These are phyloP conservation scores for Cladophialophora psammophila DNA, from an alignment of 2,329 filamentous ascomycete genomes.

Conservation along the genomic window DNA sequence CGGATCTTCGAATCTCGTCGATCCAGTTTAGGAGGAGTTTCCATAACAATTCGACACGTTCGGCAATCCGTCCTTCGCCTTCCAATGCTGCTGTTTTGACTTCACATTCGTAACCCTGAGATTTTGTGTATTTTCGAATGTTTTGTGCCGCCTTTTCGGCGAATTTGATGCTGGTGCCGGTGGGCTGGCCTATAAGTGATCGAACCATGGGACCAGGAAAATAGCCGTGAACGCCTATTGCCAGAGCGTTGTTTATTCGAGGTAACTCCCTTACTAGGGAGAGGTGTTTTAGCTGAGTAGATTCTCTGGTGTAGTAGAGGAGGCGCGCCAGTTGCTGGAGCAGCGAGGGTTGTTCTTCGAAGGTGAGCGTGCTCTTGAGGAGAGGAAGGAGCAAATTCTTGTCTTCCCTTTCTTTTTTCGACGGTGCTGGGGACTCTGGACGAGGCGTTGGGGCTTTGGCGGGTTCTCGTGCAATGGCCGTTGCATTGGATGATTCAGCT, in stretches of 20 bases:
- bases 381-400: slow-evolving; percentile 58
- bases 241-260: slow-evolving; percentile 82
- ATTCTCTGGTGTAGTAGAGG: slow-evolving; percentile 62
- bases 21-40: slow-evolving; percentile 94
- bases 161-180: slow-evolving; percentile 92
- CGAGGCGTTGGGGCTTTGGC: slow-evolving; percentile 39
- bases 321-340: slow-evolving; percentile 62
- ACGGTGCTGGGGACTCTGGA: slow-evolving; percentile 36
- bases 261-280: slow-evolving; percentile 72
- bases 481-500: slow-evolving; percentile 39
- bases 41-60: slow-evolving; percentile 92
- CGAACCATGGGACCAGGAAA: slow-evolving; percentile 88
- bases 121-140: slow-evolving; percentile 81
- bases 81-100: slow-evolving; percentile 95
- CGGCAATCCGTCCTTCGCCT: slow-evolving; percentile 89
- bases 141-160: slow-evolving; percentile 84
- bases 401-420: slow-evolving; percentile 42
- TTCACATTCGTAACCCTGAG: slow-evolving; percentile 75
- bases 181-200: slow-evolving; percentile 92
- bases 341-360: slow-evolving; percentile 65
- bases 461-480: slow-evolving; percentile 36
- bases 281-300: slow-evolving; percentile 69
- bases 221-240: slow-evolving; percentile 92
- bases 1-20: slow-evolving; percentile 83
- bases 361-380: slow-evolving; percentile 56